Conservation (phyloP, 2,329 filamentous ascomycete species). For the Phialophora macrospora region DNA sequence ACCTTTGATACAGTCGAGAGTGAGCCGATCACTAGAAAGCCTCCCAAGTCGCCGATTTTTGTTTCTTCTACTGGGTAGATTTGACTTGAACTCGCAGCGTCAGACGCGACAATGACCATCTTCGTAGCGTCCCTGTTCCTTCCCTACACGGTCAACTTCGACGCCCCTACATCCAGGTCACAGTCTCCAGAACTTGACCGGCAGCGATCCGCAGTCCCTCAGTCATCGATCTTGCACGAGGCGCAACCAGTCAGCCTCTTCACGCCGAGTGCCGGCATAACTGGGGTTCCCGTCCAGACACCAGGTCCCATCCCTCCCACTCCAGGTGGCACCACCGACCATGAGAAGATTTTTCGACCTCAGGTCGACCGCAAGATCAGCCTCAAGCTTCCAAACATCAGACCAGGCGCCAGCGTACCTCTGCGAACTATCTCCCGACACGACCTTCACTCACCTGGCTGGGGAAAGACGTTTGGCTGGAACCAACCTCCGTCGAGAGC, state of each 20-base stretch:
- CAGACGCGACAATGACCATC: conserved; percentile 57
- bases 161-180: conserved; percentile 49
- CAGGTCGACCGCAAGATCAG: conserved; percentile 31
- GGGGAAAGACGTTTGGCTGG: conserved; percentile 68
- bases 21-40: not conserved
- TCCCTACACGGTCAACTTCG: conserved; percentile 90
- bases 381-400: conserved; percentile 29
- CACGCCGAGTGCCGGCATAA: conserved; percentile 19
- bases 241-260: conserved; percentile 30
- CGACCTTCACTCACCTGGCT: conserved; percentile 75
- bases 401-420: conserved; percentile 57
- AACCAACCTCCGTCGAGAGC: conserved; percentile 81
- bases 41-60: not conserved
- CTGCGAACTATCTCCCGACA: conserved; percentile 65
- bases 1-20: not conserved
- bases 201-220: conserved; percentile 15
- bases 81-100: not conserved
- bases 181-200: conserved; percentile 20
- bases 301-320: conserved; percentile 41
- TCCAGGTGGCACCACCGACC: conserved; percentile 49
- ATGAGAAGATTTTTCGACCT: conserved; percentile 49
- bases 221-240: conserved; percentile 7
- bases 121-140: conserved; percentile 73
- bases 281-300: conserved; percentile 12
- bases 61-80: not conserved